Base-by-base conservation (phyloP, 140 eudicot genomes). In the Bidens hawaiensis region DNA sequence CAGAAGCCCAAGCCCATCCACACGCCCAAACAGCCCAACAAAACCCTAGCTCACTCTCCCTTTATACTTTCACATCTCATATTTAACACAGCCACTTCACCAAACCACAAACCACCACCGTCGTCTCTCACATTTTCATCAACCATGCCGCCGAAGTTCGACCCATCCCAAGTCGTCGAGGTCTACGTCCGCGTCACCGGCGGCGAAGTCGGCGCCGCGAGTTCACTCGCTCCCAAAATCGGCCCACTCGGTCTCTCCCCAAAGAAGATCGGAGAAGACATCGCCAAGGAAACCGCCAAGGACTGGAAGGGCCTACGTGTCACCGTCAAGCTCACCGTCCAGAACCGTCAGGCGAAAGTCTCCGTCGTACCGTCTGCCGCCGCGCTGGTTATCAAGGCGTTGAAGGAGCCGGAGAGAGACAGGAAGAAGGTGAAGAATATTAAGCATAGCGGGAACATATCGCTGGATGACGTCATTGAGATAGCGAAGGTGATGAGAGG, bases 261-360 rank as follows among this genome's bases (percentile, higher is more conserved):
- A 0, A 55, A 55, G 38, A 55, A 55, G 45, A 72, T 66, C 43
- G 72, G 76, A 11, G 75, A 65, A 49, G 75, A 67, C n/a, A 65
- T 75, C 55, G 76, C 70, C 38, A 75, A 68, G 30, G 75, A 69
- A 27, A 75, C 75, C 15, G 76, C 80, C 2, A 68, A 68, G 60
- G 71, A 75, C 66, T 68, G 80, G 80, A 78, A 78, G 60, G 80
- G 80, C n/a, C 34, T 78, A 22, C 64, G 80, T 25, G 83, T 74
- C 17, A 78, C 80, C 42, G 80, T 78, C 62, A 78, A 78, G 30
- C 73, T 78, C 2, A 78, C 79, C 36, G 83, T 78, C 1, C 79
- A 78, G 67, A 78, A 78, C 27, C 79, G 83, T n/a, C 83, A 78
- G 18, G 83, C 83, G 2, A 78, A 78, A 8, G 62, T 55, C 3